Evolutionary conservation across 2,329 filamentous ascomycete genomes (phyloP).

Genomic region (Tolypocladium endophyticum): DNA sequence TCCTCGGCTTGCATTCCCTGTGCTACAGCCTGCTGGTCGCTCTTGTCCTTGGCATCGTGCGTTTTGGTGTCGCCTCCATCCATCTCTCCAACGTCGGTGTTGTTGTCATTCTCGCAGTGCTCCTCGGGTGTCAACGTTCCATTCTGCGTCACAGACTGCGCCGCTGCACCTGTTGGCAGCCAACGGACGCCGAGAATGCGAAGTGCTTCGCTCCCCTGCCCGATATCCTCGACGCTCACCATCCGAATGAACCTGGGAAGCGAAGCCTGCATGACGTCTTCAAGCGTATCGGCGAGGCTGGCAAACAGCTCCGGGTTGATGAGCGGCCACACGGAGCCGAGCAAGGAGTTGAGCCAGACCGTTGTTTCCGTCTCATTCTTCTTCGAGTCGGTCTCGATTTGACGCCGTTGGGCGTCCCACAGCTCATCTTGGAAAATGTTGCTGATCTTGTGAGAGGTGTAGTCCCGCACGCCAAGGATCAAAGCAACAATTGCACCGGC

Average conservation of each 20-base stretch:
- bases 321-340: slow-evolving; percentile 61
- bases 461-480: slow-evolving; percentile 40
- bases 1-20: slow-evolving; percentile 67
- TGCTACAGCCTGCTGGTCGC: slow-evolving; percentile 19
- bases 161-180: slow-evolving; percentile 61
- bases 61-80: slow-evolving; percentile 11
- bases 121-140: slow-evolving; percentile 38
- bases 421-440: slow-evolving; percentile 57
- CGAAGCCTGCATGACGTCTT: slow-evolving; percentile 73
- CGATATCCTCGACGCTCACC: slow-evolving; percentile 66
- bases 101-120: slow-evolving; percentile 18
- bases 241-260: slow-evolving; percentile 59
- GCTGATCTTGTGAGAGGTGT: slow-evolving; percentile 50
- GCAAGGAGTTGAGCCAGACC: slow-evolving; percentile 60
- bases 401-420: slow-evolving; percentile 53
- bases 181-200: slow-evolving; percentile 62
- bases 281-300: slow-evolving; percentile 57
- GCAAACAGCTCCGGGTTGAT: slow-evolving; percentile 67
- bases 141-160: slow-evolving; percentile 45
- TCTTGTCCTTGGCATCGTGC: slow-evolving; percentile 19
- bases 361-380: slow-evolving; percentile 50
- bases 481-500: slow-evolving; percentile 20
- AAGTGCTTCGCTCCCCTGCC: slow-evolving; percentile 61
- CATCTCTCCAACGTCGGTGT: slow-evolving; percentile 12
- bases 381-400: slow-evolving; percentile 30